These are phyloP conservation scores for Delonix regia DNA, from an alignment of 306 rosid genomes.

Conservation along the genomic window DNA sequence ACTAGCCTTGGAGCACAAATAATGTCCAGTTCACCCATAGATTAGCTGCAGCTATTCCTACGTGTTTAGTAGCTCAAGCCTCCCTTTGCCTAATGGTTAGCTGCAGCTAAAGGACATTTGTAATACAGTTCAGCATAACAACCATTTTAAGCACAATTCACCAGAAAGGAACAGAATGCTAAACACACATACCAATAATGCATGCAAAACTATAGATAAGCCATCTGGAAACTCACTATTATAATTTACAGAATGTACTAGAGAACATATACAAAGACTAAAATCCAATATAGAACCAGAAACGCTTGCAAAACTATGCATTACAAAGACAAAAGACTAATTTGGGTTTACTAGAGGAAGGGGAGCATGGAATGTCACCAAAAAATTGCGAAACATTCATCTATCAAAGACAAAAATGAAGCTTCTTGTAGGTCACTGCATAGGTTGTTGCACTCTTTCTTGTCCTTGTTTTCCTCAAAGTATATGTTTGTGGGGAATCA, in stretches of 20 bases:
- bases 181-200: neutral
- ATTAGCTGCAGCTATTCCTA: no score
- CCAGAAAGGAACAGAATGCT: neutral
- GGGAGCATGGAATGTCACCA: slow-evolving; percentile 33
- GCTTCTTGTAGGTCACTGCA: slow-evolving; percentile 16
- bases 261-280: slow-evolving; percentile 34
- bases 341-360: slow-evolving; percentile 31
- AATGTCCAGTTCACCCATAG: neutral
- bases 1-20: neutral
- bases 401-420: slow-evolving; percentile 23
- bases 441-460: slow-evolving; percentile 28
- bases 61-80: neutral
- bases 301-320: neutral
- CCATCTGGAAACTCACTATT: slow-evolving; percentile 20
- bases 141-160: neutral
- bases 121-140: neutral
- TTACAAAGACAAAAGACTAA: slow-evolving; percentile 26
- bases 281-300: slow-evolving; percentile 7
- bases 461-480: slow-evolving; percentile 8
- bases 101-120: neutral
- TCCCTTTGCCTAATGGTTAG: neutral
- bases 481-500: slow-evolving; percentile 12
- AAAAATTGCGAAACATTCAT: slow-evolving; percentile 15
- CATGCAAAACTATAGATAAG: slow-evolving; percentile 17
- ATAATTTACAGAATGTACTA: slow-evolving; percentile 11